Evolutionary conservation across 2,329 filamentous ascomycete species (phyloP), one percentile per base, ranked within the genome.

Genomic region (Trichophyton simii): DNA sequence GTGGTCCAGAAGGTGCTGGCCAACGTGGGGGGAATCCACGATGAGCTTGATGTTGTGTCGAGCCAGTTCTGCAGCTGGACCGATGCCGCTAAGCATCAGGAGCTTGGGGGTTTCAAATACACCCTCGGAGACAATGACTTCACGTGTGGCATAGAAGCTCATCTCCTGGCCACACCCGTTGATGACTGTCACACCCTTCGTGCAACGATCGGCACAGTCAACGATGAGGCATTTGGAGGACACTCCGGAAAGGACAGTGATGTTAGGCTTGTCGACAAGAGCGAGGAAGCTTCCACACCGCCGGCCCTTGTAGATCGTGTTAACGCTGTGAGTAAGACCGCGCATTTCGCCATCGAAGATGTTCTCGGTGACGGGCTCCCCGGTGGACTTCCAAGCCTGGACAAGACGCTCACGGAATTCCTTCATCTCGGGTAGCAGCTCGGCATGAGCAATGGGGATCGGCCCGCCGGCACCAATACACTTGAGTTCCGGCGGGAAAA

Each of bases 251-350:
- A 85, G 67, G 50, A 85, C 73, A 0, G 79, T 81, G 57, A 84
- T 73, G 64, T 85, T 85, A 11, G 75, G 72, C 71, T 84, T 83
- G 59, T 75, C 75, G 61, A 76, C 70, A 15, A 86, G 67, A 64
- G 76, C 82, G 0, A 80, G 70, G 65, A 76, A 82, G 64, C 78
- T 80, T 0, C 76, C 78, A 22, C 20, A 57, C 15, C 82, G 78
- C 61, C 74, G 72, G n/a, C 82, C 82, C 7, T 80, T 74, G 71
- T 85, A 83, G 66, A 85, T 84, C 46, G 76, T 77, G 69, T 82
- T 78, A 59, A 81, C 74, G 65, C 79, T 79, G 50, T 82, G 76
- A 46, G 74, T 76, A 1, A 85, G 75, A 2, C 83, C 82, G 36
- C 31, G 18, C 78, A 83, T 81, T 6, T 75, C 72, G 11, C 82